Base-by-base conservation (phyloP, 2,329 filamentous ascomycete species). In the Leptographium wingfieldii region DNA sequence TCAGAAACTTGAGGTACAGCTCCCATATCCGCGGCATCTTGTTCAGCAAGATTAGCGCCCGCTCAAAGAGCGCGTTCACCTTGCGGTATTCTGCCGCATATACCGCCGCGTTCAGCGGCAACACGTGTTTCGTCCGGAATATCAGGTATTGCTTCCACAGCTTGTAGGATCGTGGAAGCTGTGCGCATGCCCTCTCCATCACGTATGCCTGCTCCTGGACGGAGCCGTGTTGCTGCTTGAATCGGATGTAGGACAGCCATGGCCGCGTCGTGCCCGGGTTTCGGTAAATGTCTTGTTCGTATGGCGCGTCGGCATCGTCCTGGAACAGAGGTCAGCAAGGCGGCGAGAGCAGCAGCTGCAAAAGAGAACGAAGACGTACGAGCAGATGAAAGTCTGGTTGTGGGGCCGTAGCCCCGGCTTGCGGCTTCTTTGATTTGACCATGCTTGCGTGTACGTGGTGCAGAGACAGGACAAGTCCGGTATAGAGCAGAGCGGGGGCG, bases 21-120 rank as follows among this genome's bases (percentile, higher is more conserved):
- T 96, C 92, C 95, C 94, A 99, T 70, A 99, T 94, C 66, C 85
- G 83, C 29, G 95, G 94, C 94, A 99, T 99, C 76, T 99, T 99
- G 76, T 99, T 96, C 63, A 99, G 81, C 49, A 99, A 80, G 61
- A 96, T 89, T 57, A 99, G 77, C 3, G 94, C 92, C 66, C 90
- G 83, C 75, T 99, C 94, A 71, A 96, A 99, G 49, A 97, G 83
- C 59, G 89, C 81, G 71, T 99, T 99, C 71, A 97, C 91, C 73
- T 97, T 99, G 69, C 85, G 82, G 73, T 87, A 97, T 69, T 99
- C 92, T 61, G 82, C 76, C 58, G 84, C 83, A 71, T 88, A 90
- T 60, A 85, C 80, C 60, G 89, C 88, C 14, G 92, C 85, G 71
- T 96, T 97, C 66, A 92, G 83, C 69, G 86, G 87, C 63, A 84